Evolutionary conservation across 106 monocot genomes (phyloP), one percentile per base, ranked within the genome.

Genomic region (Vanilla planifolia): DNA sequence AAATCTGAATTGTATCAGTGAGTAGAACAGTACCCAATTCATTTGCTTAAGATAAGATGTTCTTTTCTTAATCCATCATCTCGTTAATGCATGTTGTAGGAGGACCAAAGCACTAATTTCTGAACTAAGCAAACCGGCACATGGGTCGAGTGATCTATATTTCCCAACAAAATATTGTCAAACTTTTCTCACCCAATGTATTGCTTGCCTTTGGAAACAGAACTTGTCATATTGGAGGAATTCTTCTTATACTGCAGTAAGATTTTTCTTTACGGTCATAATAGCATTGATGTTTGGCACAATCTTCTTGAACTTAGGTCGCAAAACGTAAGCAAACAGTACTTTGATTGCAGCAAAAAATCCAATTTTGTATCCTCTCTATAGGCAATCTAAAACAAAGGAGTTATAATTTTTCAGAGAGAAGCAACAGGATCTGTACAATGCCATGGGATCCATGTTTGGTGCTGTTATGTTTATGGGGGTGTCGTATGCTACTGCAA

Each of bases 381-480:
- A 23, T 34, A 24, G 17, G 25, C 26, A 57, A 33, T 15, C 5
- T 16, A 29, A 17, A 30, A 32, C 1, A 36, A 8, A 37, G 4
- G 20, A 23, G 7, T 17, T 40, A 7, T 43, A n/a, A 14, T 1
- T 19, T 16, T 55, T 10, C 40, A 67, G 67, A 33, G 23, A 13
- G 11, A 68, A 46, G 7, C n/a, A 37, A 22, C 63, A 77, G 13
- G 85, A 80, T 43, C 60, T 85, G 21, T 43, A 70, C 35, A 60
- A 72, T 55, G 47, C 76, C 19, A 64, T 85, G 71, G 85, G 91
- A 4, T 47, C 79, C 36, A 58, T 86, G 19, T 85, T 86, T 67
- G 41, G 75, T 47, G 77, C 85, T 33, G 70, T 72, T 68, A 37
- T 86, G 50, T 91, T 91, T 63, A 65, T 91, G 33, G 91, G 91